Evolutionary conservation across 805 yeast species (phyloP).

Genomic region (Phaffomyces opuntiae): DNA sequence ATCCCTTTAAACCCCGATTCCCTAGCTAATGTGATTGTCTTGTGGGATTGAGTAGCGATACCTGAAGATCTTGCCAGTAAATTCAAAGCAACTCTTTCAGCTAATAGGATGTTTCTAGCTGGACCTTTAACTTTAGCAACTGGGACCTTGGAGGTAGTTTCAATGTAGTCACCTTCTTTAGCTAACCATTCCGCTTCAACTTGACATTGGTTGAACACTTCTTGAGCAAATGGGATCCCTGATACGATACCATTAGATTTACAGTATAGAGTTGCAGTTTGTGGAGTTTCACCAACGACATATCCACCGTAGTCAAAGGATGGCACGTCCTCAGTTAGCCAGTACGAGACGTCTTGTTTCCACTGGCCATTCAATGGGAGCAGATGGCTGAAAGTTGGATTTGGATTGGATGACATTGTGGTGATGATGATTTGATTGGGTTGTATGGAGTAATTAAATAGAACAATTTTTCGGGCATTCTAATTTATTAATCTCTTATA

Average conservation of each 20-base stretch:
- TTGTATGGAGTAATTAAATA: too few species aligned
- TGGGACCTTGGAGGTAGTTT: slow-evolving; percentile 52
- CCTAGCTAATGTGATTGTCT: slow-evolving; percentile 54
- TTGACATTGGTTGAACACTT: slow-evolving; percentile 72
- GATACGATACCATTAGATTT: slow-evolving; percentile 74
- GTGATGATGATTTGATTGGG: too few species aligned
- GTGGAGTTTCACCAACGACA: slow-evolving; percentile 76
- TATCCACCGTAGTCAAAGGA: slow-evolving; percentile 91
- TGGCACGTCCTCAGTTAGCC: slow-evolving; percentile 86
- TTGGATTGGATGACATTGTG: slow-evolving; percentile 7
- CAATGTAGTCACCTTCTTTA: slow-evolving; percentile 58
- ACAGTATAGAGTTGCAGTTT: slow-evolving; percentile 73
- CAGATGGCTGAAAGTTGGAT: slow-evolving; percentile 36
- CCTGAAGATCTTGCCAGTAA: slow-evolving; percentile 80
- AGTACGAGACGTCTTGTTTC: slow-evolving; percentile 70
- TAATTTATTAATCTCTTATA: not conserved
- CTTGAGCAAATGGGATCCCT: slow-evolving; percentile 86
- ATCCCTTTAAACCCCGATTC: slow-evolving; percentile 67
- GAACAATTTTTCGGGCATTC: too few species aligned
- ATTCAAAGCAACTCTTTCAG: slow-evolving; percentile 84
- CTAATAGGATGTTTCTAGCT: slow-evolving; percentile 68
- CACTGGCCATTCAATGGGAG: slow-evolving; percentile 75
- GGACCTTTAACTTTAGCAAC: slow-evolving; percentile 80
- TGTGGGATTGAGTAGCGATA: slow-evolving; percentile 67
- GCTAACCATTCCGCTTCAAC: slow-evolving; percentile 65